Percentiles rank a stretch among this genome's conserved stretches.
These are phyloP conservation scores for Marsdenia floribunda DNA, from an alignment of 257 asterid genomes.

Conservation along the genomic window DNA sequence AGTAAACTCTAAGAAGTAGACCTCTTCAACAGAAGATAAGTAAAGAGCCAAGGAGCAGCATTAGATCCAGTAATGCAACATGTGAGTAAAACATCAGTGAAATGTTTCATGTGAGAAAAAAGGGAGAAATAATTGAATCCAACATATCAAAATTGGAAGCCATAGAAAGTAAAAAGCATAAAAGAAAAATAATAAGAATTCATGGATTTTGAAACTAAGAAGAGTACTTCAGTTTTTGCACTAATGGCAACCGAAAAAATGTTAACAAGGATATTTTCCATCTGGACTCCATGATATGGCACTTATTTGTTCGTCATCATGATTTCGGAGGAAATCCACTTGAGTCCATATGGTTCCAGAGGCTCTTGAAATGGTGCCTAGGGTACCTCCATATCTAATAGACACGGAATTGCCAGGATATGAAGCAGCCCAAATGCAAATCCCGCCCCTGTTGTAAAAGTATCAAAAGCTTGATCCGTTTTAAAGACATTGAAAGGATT, in stretches of 20 bases:
- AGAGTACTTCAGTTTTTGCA: background rate
- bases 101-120: background rate
- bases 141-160: background rate
- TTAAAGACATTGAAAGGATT: slow-evolving; percentile 11
- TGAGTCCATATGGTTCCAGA: slow-evolving; percentile 73
- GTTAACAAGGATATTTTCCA: slow-evolving; percentile 76
- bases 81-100: background rate
- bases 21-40: background rate
- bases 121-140: background rate
- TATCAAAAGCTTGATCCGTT: slow-evolving; percentile 18
- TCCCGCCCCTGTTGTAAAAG: slow-evolving; percentile 66
- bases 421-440: slow-evolving; percentile 96
- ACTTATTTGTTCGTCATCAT: slow-evolving; percentile 64
- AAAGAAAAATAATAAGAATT: background rate
- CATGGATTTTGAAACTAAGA: background rate
- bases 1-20: background rate
- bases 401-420: slow-evolving; percentile 78
- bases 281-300: slow-evolving; percentile 97
- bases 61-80: background rate
- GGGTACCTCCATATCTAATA: slow-evolving; percentile 65
- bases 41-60: background rate
- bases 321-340: slow-evolving; percentile 83
- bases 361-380: slow-evolving; percentile 71
- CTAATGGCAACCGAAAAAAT: background rate
- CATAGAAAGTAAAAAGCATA: background rate